Evolutionary conservation across 495 filamentous ascomycete genomes (phyloP), one percentile per base, ranked within the genome.

Genomic region (Pyrenopolyporus hunteri): DNA sequence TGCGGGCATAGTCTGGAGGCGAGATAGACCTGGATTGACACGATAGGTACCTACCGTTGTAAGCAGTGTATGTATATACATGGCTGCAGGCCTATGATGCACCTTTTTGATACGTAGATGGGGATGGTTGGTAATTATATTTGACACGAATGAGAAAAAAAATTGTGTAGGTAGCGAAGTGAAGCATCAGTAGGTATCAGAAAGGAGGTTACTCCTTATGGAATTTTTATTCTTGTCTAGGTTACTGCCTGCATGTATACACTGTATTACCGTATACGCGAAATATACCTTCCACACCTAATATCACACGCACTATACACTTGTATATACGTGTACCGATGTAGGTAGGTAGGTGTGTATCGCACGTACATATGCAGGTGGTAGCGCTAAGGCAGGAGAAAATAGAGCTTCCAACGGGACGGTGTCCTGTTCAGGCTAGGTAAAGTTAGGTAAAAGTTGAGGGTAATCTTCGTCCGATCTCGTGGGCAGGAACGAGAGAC

Each of bases 331-430:
- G n/a, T n/a, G n/a, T n/a, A n/a, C n/a, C n/a, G n/a, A n/a, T n/a
- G n/a, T n/a, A n/a, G n/a, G n/a, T n/a, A n/a, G 36, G 26, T 28
- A 45, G 19, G 33, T 49, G 14, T 42, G 4, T 37, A 37, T 39
- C 22, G 35, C 47, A n/a, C 17, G 2, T 39, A 58, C 28, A 49
- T 58, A 64, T 58, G 61, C 54, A 64, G 48, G 61, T 64, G 54
- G 56, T 11, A 65, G 57, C 62, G 62, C 62, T 65, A 65, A 60
- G 56, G 62, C 62, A 65, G 62, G 62, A 65, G 62, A 53, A 65
- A 51, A n/a, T n/a, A n/a, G n/a, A 47, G 45, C 44, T 65, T 56
- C 62, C 62, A 65, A 59, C 55, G 56, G 44, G 62, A 65, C 62
- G 62, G 62, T 64, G 44, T 64, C 55, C 43, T 37, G 16, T 64